A percentile compares a stretch with the other conserved stretches of the same genome.
phyloP scores from a whole-genome alignment of 2,329 filamentous ascomycete species.

The Calonectria ilicicola region DNA sequence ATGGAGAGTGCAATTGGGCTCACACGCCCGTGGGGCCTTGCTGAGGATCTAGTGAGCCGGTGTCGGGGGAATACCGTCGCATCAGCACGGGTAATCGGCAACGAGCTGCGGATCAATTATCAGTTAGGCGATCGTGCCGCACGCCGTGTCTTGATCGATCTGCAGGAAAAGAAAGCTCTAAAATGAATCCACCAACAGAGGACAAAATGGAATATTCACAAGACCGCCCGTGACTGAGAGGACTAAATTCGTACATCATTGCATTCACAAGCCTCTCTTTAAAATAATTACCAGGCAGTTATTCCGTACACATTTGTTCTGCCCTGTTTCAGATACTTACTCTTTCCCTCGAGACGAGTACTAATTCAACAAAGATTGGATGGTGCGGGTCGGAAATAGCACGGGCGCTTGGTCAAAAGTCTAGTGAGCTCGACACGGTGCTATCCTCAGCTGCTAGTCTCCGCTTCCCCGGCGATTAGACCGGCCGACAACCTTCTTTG shows the following conservation, averaged over 20 bases:
- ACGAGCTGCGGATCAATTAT: not conserved
- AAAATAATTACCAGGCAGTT: too few relatives aligned
- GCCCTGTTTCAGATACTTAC: too few relatives aligned
- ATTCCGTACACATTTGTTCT: too few relatives aligned
- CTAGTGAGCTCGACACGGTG: not conserved
- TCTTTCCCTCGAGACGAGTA: too few relatives aligned
- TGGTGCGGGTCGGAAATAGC: not conserved
- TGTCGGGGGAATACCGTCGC: not conserved
- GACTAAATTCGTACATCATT: too few relatives aligned
- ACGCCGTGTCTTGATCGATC: not conserved
- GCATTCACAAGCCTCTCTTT: too few relatives aligned
- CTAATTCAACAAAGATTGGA: too few relatives aligned
- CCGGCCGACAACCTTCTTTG: not conserved
- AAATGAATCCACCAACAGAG: not conserved
- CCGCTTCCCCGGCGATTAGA: not conserved
- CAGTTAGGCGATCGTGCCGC: not conserved
- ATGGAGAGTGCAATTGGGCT: conserved; percentile 48
- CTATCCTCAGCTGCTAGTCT: not conserved
- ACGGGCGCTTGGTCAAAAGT: not conserved
- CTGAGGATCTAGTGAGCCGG: conserved; percentile 17
- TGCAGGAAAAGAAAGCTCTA: not conserved
- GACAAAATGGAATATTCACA: not conserved
- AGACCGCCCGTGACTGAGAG: too few relatives aligned
- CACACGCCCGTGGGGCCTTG: conserved; percentile 31
- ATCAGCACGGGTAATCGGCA: not conserved